Evolutionary conservation across 2,329 filamentous ascomycete species (phyloP).

Genomic region (Fusarium sterilihyphosum): DNA sequence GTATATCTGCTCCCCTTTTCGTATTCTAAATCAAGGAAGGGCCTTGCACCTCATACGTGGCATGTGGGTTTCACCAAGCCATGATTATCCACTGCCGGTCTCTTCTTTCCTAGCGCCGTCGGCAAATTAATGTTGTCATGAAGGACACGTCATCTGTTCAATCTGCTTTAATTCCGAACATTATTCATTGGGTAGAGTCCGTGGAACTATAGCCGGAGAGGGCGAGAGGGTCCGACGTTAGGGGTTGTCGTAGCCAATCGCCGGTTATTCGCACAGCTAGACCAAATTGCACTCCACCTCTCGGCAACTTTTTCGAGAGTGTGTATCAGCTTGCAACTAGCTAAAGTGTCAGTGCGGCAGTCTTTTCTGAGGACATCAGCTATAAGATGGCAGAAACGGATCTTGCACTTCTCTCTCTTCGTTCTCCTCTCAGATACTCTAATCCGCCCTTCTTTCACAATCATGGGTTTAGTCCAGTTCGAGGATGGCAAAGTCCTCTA

Average conservation of each 20-base stretch:
- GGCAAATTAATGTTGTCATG: not conserved
- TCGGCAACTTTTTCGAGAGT: not conserved
- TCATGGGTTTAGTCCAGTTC: not conserved
- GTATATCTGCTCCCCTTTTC: not conserved
- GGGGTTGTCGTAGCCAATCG: not conserved
- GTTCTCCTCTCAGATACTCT: not conserved
- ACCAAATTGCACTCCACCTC: not conserved
- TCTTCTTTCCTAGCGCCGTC: not conserved
- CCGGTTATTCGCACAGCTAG: not conserved
- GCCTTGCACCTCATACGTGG: not conserved
- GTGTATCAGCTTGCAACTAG: not conserved
- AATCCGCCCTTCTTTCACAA: not conserved
- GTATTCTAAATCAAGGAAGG: not conserved
- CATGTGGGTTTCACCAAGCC: not conserved
- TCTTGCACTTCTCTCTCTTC: not conserved
- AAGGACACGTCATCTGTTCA: not conserved
- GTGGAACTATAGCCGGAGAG: not conserved
- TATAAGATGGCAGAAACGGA: not conserved
- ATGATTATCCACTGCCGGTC: not conserved
- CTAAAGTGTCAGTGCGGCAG: not conserved
- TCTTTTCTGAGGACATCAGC: not conserved
- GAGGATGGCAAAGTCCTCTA: not conserved
- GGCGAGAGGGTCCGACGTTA: not conserved
- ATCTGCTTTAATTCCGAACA: not conserved
- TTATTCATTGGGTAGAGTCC: not conserved